Base-by-base conservation (phyloP, 2,329 filamentous ascomycete species). In the Scedosporium dehoogii region DNA sequence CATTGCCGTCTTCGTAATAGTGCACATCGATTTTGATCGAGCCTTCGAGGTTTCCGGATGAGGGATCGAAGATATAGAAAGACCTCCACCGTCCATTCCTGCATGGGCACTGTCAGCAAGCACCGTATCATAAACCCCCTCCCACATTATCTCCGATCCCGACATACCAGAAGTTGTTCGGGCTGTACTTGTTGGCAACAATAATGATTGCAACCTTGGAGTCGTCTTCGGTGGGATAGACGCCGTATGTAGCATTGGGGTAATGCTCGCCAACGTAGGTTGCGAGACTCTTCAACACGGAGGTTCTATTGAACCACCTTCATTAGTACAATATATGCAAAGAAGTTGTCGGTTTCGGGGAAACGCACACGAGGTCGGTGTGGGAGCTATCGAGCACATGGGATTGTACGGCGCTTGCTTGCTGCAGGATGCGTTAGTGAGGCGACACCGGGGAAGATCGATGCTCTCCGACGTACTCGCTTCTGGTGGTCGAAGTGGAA, bases 1-100 rank as follows among this genome's bases (percentile, higher is more conserved):
- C 94, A 72, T 99, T 99, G 65, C 94, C 94, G 73, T 99, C 96
- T 78, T 99, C 94, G 79, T 99, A 99, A 82, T 99, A 99, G 81
- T 99, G 94, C 60, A 99, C 93, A 69, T 97, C 92, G 61, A 97
- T 90, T 74, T 93, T 91, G 75, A 97, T 87, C 64, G 82, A 86
- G 69, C 94, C 94, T 44, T 87, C 85, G 53, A 97, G 78, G 58
- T 80, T 80, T 66, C 81, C 81, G 1, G 84, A 83, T n/a, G 85
- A 78, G 4, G 92, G 86, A 65, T 87, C 82, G 74, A 89, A 89
- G 69, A 89, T 83, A 79, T 97, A 97, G 61, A 89, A 82, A 58
- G 91, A 92, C 70, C 94, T 90, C 91, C 94, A 99, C 66, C 94
- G 91, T 65, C 94, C 94, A 77, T 97, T 97, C 91, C 89, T 92